Evolutionary conservation across 441 rosid genomes (phyloP), one percentile per base, ranked within the genome.

Genomic region (Aleurites moluccanus): DNA sequence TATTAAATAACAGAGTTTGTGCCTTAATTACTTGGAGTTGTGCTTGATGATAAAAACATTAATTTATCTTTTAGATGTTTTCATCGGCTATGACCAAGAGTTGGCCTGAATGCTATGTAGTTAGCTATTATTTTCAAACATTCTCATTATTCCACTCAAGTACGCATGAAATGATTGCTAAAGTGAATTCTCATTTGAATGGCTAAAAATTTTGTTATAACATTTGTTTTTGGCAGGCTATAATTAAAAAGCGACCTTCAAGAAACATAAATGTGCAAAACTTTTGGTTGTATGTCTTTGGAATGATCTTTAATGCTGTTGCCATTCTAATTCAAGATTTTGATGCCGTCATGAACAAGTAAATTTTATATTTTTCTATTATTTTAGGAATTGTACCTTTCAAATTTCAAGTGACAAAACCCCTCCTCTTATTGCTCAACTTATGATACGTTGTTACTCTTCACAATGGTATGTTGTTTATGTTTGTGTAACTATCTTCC

Each of bases 221-320:
- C 14, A 49, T 74, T 81, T 79, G 71, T 65, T 81, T 69, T 67
- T 90, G 82, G 68, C 89, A 95, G 98, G 98, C 99, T 68, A 95
- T 95, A 81, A 93, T 91, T 28, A 95, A 93, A 81, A 95, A 76
- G 82, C 89, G 92, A 6, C 97, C 96, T 61, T 90, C 99, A 53
- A 95, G 98, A 82, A 93, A 95, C 77, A 86, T 95, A 78, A 95
- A 93, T 74, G 99, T 91, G 79, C 98, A 95, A 74, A 95, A 95
- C 78, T 91, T 95, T 85, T 95, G 97, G 96, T 77, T 95, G 75
- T 95, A 95, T 79, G 86, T 89, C 77, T 95, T 93, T 45, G 99
- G 99, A 80, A 93, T 95, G 97, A 85, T 83, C 75, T 95, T 95
- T 88, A 95, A 95, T 86, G 98, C 96, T 74, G 67, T 90, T 76